These are phyloP conservation scores for Leccinum subrobustum DNA, from an alignment of 1,284 basidiomycete genomes.

Conservation along the genomic window DNA sequence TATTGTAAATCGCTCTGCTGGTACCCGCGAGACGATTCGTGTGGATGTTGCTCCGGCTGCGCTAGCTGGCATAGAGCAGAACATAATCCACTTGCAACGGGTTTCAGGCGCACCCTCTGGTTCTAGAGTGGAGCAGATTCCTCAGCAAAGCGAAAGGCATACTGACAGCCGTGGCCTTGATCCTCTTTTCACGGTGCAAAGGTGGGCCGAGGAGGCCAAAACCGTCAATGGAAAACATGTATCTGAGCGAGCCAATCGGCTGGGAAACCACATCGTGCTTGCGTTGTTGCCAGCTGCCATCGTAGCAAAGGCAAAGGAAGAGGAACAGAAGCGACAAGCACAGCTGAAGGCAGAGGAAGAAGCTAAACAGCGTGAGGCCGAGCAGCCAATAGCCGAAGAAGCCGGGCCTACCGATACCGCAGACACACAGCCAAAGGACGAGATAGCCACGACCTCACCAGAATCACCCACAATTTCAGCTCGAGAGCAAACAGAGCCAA, in stretches of 20 bases:
- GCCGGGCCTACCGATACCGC: constrained; percentile 26
- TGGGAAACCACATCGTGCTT: constrained; percentile 75
- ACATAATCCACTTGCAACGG: constrained; percentile 46
- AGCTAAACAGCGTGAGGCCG: constrained; percentile 34
- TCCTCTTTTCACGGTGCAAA: constrained; percentile 80
- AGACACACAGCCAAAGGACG: constrained; percentile 18
- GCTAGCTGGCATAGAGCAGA: constrained; percentile 55
- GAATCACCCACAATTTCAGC: constrained; percentile 8
- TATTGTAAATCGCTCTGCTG: constrained; percentile 59
- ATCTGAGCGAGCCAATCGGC: constrained; percentile 61
- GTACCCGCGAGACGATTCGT: constrained; percentile 63
- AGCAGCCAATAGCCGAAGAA: constrained; percentile 25
- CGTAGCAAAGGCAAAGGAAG: constrained; percentile 55
- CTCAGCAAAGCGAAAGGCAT: constrained; percentile 47
- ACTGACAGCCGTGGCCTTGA: constrained; percentile 62
- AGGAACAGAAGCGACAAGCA: constrained; percentile 48
- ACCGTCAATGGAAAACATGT: constrained; percentile 77
- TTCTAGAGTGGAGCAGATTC: constrained; percentile 58
- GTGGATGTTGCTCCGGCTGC: constrained; percentile 68
- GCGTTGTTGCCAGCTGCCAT: constrained; percentile 82
- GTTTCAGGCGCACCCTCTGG: constrained; percentile 50
- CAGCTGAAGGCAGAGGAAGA: constrained; percentile 42
- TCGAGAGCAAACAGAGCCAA: constrained; percentile 15
- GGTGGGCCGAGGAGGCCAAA: constrained; percentile 90
- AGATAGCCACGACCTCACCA: constrained; percentile 6